phyloP scores from a whole-genome alignment of 495 filamentous ascomycete species.

The Neurospora sp. region DNA sequence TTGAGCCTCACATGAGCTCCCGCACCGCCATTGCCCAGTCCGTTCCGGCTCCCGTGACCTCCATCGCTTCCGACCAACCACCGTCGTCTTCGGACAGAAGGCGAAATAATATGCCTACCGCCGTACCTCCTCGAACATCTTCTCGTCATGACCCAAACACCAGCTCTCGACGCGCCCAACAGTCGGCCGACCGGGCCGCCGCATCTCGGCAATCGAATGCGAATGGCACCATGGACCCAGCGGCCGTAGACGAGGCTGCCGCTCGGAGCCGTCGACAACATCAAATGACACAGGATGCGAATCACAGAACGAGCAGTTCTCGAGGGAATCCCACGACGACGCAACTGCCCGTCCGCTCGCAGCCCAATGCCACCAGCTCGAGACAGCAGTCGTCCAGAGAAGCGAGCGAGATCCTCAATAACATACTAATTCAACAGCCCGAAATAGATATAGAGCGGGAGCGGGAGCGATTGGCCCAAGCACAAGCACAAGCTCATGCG shows the following conservation, averaged over 20 bases:
- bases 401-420: conserved; percentile 63
- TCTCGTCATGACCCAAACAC: conserved; percentile 37
- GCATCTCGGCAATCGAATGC: conserved; percentile 27
- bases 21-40: conserved; percentile 33
- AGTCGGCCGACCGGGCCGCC: conserved; percentile 30
- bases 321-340: conserved; percentile 32
- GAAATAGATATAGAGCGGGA: conserved; percentile 70
- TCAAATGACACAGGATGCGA: conserved; percentile 28
- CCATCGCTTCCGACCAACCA: conserved; percentile 30
- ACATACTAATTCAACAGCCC: conserved; percentile 68
- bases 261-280: conserved; percentile 39
- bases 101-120: conserved; percentile 31
- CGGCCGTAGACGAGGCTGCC: conserved; percentile 30
- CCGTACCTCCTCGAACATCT: conserved; percentile 54
- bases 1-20: conserved; percentile 39
- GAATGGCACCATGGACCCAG: conserved; percentile 18
- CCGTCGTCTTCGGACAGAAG: conserved; percentile 30
- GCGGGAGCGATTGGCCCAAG: conserved; percentile 55
- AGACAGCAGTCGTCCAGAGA: conserved; percentile 47
- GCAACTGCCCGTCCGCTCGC: conserved; percentile 32
- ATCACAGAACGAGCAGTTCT: conserved; percentile 38
- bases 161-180: conserved; percentile 32
- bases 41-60: conserved; percentile 36
- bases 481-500: conserved; percentile 32
- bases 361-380: conserved; percentile 17